phyloP scores from a whole-genome alignment of 495 filamentous ascomycete species.

The Trypethelium eluteriae region DNA sequence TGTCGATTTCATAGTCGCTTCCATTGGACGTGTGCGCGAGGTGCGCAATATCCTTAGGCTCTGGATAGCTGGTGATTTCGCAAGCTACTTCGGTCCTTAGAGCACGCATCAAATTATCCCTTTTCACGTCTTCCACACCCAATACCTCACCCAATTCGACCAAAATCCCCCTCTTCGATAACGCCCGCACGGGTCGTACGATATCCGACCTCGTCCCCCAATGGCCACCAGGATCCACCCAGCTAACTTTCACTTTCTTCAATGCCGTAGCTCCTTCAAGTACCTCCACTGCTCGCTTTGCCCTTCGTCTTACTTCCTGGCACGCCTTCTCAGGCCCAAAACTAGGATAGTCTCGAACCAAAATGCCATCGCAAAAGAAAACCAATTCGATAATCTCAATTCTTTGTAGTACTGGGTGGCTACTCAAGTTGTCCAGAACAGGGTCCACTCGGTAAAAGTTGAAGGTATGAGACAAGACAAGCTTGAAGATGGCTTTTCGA shows the following conservation, averaged over 20 bases:
- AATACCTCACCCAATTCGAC: constrained; percentile 22
- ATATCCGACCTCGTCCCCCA: constrained; percentile 20
- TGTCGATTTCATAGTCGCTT: background rate
- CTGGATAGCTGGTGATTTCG: background rate
- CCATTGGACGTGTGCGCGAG: background rate
- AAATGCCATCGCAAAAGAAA: constrained; percentile 26
- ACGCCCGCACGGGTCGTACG: constrained; percentile 15
- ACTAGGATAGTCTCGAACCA: constrained; percentile 21
- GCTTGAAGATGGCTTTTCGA: constrained; percentile 21
- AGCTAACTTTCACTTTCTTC: constrained; percentile 19
- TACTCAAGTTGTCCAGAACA: constrained; percentile 15
- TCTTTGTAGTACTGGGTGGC: constrained; percentile 7
- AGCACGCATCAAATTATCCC: constrained; percentile 17
- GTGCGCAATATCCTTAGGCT: background rate
- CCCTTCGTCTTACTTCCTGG: constrained; percentile 13
- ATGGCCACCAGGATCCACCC: constrained; percentile 21
- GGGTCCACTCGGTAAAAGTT: constrained; percentile 28
- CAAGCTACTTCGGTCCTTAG: constrained; percentile 16
- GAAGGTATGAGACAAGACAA: constrained; percentile 27
- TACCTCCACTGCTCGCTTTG: constrained; percentile 20
- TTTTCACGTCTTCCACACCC: constrained; percentile 18
- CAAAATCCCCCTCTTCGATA: constrained; percentile 9
- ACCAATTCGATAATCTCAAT: constrained; percentile 25
- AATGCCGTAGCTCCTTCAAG: constrained; percentile 14
- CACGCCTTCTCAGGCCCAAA: constrained; percentile 21